Base-by-base conservation (phyloP, 1,284 basidiomycete species). In the Athelia psychrophila region DNA sequence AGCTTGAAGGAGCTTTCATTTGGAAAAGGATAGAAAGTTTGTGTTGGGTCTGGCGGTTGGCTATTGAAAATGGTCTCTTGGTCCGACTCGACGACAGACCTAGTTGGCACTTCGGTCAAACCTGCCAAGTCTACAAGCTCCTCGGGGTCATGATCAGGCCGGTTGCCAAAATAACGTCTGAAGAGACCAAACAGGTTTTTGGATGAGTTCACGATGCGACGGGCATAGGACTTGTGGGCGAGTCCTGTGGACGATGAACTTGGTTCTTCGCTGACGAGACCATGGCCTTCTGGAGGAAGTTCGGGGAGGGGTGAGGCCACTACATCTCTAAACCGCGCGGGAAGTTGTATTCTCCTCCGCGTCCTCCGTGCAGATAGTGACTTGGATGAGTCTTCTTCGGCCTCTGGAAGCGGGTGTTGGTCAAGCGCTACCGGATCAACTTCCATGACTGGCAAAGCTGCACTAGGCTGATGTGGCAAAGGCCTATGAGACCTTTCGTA, bases 1-100 rank as follows among this genome's bases (percentile, higher is more conserved):
- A 51, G 50, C 15, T 40, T 22, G 27, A 54, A 51, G 3, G 52
- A 51, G 2, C 5, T 30, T 18, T n/a, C 18, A 15, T 51, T 54
- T 3, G 50, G 50, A 42, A 42, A 42, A n/a, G 38, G 38, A n/a
- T 42, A n/a, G n/a, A n/a, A n/a, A n/a, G n/a, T 6, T 5, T 5
- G n/a, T 5, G 38, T 30, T 30, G 27, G 27, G 27, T 30, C 5
- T 30, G 27, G 27, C 27, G 27, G 6, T 30, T 30, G 6, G 27
- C 27, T 13, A 16, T 5, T n/a, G 16, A 9, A n/a, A n/a, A n/a
- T n/a, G n/a, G n/a, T n/a, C n/a, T n/a, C n/a, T n/a, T n/a, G n/a
- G n/a, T n/a, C n/a, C n/a, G n/a, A n/a, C n/a, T n/a, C n/a, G n/a
- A n/a, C n/a, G n/a, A n/a, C n/a, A n/a, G n/a, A n/a, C 16, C 16